Base-by-base conservation (phyloP, 306 rosid species). In the Prunus mume region DNA sequence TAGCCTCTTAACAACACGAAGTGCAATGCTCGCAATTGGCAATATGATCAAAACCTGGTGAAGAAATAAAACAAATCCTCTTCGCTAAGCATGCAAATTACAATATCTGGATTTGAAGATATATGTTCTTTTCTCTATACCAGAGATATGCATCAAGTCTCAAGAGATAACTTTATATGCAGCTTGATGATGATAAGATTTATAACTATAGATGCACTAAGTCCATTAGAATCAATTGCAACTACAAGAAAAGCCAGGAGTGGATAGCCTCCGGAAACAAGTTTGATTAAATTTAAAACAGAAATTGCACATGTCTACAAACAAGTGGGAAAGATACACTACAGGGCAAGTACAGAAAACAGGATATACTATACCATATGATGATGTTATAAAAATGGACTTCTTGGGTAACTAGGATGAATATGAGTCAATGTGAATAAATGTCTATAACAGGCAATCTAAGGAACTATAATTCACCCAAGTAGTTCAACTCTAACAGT, bases 1-100 rank as follows among this genome's bases (percentile, higher is more conserved):
- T 69, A 94, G 85, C 90, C 97, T 92, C 89, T 89, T 91, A 57
- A 94, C 92, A 81, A 90, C 91, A 80, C 93, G 91, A 25, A 81
- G 82, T 20, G 86, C 78, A 43, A 84, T 86, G 86, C 91, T 88
- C 61, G 84, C 94, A 79, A 92, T 66, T 6, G 98, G 97, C 89
- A 94, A 83, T 70, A 94, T 66, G 72, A 94, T 83, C 85, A 94
- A 83, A 84, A 94, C 95, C 98, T 94, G 91, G 56, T 60, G 25
- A 80, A 82, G 43, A 80, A 63, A 22, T 12, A 79, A 55, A 76
- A 76, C 20, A 41, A 17, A 27, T 9, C 41, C 51, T 18, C 54
- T 20, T 69, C 45, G 51, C 66, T 32, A 56, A 22, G 60, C 43
- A 69, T 54, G 70, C 15, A 54, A 49, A 78, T 3, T 46, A 17